Evolutionary conservation across 2,329 filamentous ascomycete genomes (phyloP).

Genomic region (Calonectria pteridis): DNA sequence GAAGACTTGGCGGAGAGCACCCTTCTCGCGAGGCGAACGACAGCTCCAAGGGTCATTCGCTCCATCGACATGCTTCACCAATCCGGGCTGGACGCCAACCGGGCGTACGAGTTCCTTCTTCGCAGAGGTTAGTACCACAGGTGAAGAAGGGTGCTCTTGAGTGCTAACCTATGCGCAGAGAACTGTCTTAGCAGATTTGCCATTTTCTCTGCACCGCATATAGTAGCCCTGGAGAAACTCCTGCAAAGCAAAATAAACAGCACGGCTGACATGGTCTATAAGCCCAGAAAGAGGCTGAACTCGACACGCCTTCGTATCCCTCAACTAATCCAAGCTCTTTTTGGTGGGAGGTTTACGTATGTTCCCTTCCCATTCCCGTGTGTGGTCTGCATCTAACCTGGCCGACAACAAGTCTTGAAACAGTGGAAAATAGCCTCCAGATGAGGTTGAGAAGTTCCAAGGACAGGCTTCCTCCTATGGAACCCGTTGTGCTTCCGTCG

Average conservation of each 20-base stretch:
- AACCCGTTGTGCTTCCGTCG: background rate
- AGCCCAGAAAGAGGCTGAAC: background rate
- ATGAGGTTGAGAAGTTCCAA: background rate
- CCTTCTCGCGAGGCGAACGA: background rate
- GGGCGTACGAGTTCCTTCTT: background rate
- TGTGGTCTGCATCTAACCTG: background rate
- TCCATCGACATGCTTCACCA: background rate
- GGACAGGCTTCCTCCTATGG: background rate
- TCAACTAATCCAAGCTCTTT: slow-evolving; percentile 2
- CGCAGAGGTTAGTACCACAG: background rate
- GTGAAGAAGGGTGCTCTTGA: background rate
- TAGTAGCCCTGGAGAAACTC: background rate
- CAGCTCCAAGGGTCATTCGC: background rate
- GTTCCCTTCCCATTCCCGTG: background rate
- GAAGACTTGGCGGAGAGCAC: background rate
- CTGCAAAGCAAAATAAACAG: too few relatives aligned
- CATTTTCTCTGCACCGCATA: background rate
- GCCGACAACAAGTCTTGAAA: background rate
- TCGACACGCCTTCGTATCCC: slow-evolving; percentile 4
- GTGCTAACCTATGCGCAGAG: background rate
- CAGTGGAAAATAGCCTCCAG: background rate
- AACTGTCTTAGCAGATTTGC: background rate
- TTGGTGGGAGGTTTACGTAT: slow-evolving; percentile 11
- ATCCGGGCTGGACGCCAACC: background rate
- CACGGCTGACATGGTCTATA: background rate